Evolutionary conservation across 1,139 yeast genomes (phyloP), one percentile per base, ranked within the genome.

Genomic region (Eremothecium coryli): DNA sequence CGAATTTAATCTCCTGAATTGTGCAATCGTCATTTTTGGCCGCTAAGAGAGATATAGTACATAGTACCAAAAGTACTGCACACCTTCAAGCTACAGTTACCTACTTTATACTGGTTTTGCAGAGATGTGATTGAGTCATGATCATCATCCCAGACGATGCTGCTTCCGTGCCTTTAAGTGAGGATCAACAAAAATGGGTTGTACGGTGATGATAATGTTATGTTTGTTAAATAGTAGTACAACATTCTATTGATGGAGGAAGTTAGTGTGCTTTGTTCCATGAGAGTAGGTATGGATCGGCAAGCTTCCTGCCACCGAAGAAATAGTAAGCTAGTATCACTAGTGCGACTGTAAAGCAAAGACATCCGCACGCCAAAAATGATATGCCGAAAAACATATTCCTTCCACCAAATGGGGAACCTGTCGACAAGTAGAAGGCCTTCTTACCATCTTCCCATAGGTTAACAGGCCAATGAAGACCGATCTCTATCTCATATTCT

Each of bases 351-450:
- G 68, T 66, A 35, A 68, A 58, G 24, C 68, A 62, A 13, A 73
- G 52, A 15, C 71, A 68, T 2, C 81, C 90, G 18, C 80, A 79
- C 11, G 79, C 68, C 31, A 80, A 52, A 52, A 78, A 80, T 25
- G 80, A 71, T 12, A 77, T 65, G 2, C 88, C 90, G 40, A 80
- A 58, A 40, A 76, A 70, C 57, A 75, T 51, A 52, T 80, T 79
- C 35, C 82, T 64, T 3, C 90, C 90, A 13, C 90, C 90, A 45
- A 79, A 68, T 2, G 73, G 66, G 16, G 76, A 70, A 33, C 76
- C 78, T 10, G 84, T 79, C 4, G 88, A 73, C 10, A 81, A 60
- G 2, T 77, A 76, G 22, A 81, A 45, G 11, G 78, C 70, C 52
- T 81, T 81, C 22, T 78, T 70, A 13, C 93, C 93, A 2, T 85